These are phyloP conservation scores for Umbelopsis vinacea DNA, from an alignment of 192 early-diverging fungal species.

Conservation along the genomic window DNA sequence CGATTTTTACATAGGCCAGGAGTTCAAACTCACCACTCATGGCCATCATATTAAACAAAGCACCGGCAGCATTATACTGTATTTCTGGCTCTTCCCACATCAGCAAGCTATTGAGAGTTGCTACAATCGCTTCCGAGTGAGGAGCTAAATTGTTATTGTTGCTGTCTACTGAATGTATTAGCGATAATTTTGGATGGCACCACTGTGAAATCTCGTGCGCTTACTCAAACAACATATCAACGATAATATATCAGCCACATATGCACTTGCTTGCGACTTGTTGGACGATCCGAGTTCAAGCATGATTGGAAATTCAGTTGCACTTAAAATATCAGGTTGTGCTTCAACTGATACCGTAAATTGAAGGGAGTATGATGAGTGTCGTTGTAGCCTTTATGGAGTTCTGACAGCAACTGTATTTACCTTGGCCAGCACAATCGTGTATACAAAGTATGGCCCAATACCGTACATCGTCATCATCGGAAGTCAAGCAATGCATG, in stretches of 20 bases:
- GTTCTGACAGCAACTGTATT: neutral
- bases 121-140: conserved; percentile 26
- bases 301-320: conserved; percentile 40
- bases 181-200: neutral
- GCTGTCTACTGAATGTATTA: conserved; percentile 12
- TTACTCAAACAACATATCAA: conserved; percentile 41
- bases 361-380: no score
- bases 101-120: conserved; percentile 29
- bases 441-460: conserved; percentile 66
- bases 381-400: no score
- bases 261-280: conserved; percentile 32
- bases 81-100: conserved; percentile 32
- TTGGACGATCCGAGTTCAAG: conserved; percentile 31
- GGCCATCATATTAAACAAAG: conserved; percentile 38
- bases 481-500: conserved; percentile 61
- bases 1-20: neutral
- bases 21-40: conserved; percentile 25
- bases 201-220: neutral
- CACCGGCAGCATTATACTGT: conserved; percentile 38
- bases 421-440: conserved; percentile 46
- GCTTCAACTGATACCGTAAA: conserved; percentile 30
- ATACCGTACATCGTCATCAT: conserved; percentile 76
- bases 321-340: conserved; percentile 35
- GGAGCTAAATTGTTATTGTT: conserved; percentile 29
- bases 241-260: conserved; percentile 40